Evolutionary conservation across 306 rosid species (phyloP).

Genomic region (Phaseolus lunatus): DNA sequence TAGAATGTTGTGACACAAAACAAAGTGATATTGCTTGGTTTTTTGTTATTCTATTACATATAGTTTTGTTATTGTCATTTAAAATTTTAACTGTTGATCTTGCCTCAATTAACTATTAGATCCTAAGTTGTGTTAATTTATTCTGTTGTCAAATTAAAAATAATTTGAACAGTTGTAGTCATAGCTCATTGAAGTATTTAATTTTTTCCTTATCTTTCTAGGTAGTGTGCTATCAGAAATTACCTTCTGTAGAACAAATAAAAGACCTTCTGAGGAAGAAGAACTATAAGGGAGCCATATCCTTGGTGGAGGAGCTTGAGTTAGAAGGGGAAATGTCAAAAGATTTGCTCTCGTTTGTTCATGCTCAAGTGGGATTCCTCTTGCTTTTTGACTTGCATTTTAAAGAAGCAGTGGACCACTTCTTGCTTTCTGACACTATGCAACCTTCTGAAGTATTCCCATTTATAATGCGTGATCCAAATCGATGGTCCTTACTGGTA

Average conservation of each 20-base stretch:
- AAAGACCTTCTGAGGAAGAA: slow-evolving; percentile 90
- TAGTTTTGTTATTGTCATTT: background rate
- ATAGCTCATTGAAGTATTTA: slow-evolving; percentile 24
- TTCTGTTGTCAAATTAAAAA: background rate
- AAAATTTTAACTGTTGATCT: background rate
- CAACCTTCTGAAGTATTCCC: slow-evolving; percentile 98
- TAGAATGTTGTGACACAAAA: no score
- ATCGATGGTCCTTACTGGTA: slow-evolving; percentile 99
- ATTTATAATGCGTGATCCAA: slow-evolving; percentile 93
- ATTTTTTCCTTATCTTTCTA: slow-evolving; percentile 46
- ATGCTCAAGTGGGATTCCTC: slow-evolving; percentile 98
- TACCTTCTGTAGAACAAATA: slow-evolving; percentile 90
- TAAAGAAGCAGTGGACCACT: slow-evolving; percentile 97
- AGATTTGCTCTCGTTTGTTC: slow-evolving; percentile 91
- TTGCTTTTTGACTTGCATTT: slow-evolving; percentile 94
- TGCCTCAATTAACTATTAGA: background rate
- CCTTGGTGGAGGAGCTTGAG: slow-evolving; percentile 92
- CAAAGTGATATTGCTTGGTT: background rate
- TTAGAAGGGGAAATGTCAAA: slow-evolving; percentile 84
- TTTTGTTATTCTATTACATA: background rate
- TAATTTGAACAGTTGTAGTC: background rate
- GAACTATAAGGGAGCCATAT: slow-evolving; percentile 83
- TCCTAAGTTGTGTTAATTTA: background rate
- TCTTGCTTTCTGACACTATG: slow-evolving; percentile 88
- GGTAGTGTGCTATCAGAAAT: slow-evolving; percentile 85